These are phyloP conservation scores for Hypoxylon sp. DNA, from an alignment of 2,329 filamentous ascomycete species.

Conservation along the genomic window DNA sequence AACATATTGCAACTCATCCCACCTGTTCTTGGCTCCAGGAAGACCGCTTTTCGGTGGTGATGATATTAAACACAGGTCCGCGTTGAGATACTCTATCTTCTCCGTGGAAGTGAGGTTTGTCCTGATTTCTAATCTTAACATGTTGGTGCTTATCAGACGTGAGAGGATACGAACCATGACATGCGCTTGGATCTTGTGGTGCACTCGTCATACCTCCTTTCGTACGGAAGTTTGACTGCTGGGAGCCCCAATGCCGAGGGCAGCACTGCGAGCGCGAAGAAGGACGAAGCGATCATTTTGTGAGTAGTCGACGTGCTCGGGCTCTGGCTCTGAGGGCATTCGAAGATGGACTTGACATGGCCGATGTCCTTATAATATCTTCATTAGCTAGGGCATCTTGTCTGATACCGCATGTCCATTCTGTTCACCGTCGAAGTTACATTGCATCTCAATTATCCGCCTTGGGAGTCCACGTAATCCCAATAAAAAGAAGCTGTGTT, in stretches of 20 bases:
- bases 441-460: conserved; percentile 32
- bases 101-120: conserved; percentile 43
- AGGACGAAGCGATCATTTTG: conserved; percentile 24
- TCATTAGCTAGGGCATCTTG: neutral
- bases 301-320: neutral
- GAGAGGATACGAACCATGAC: conserved; percentile 41
- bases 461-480: conserved; percentile 25
- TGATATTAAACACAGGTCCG: conserved; percentile 54
- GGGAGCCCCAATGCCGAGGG: conserved; percentile 11
- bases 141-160: neutral
- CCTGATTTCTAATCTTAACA: conserved; percentile 27
- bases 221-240: conserved; percentile 24
- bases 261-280: conserved; percentile 15
- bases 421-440: conserved; percentile 7
- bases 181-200: conserved; percentile 31
- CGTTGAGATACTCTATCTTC: conserved; percentile 53
- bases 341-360: neutral
- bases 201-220: conserved; percentile 35
- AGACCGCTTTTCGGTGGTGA: conserved; percentile 47
- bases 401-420: neutral
- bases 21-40: conserved; percentile 50
- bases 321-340: conserved; percentile 2
- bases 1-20: conserved; percentile 55
- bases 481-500: conserved; percentile 5
- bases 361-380: conserved; percentile 1